Percentiles rank a stretch among this genome's conserved stretches.
phyloP scores from a whole-genome alignment of 2,329 filamentous ascomycete genomes.

The Trichoderma brevicompactum region DNA sequence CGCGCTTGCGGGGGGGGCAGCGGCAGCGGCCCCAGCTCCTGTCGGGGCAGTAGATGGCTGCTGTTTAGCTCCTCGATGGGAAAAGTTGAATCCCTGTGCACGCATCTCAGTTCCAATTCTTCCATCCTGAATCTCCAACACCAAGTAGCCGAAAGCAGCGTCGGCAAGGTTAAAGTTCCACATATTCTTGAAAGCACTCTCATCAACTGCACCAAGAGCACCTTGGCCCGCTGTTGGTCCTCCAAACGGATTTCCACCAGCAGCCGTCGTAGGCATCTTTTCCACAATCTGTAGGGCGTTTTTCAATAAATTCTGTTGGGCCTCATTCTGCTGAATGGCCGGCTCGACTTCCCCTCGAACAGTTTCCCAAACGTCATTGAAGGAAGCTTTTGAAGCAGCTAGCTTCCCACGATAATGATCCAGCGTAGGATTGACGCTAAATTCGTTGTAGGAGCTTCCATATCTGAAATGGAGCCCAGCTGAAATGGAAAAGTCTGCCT shows the following conservation, averaged over 20 bases:
- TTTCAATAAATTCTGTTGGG: slow-evolving; percentile 88
- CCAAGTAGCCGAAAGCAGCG: slow-evolving; percentile 94
- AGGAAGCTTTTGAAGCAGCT: slow-evolving; percentile 95
- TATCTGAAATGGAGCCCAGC: slow-evolving; percentile 98
- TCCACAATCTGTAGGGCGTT: slow-evolving; percentile 93
- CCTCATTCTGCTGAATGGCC: slow-evolving; percentile 89
- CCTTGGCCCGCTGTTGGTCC: slow-evolving; percentile 75
- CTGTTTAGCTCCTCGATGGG: slow-evolving; percentile 88
- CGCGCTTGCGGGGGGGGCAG: slow-evolving; percentile 1
- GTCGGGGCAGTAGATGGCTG: slow-evolving; percentile 47
- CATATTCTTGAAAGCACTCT: slow-evolving; percentile 99
- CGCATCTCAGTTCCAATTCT: slow-evolving; percentile 98
- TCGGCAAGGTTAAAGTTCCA: slow-evolving; percentile 99
- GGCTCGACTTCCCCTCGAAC: slow-evolving; percentile 95
- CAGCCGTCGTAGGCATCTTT: slow-evolving; percentile 95
- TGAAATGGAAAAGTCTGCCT: slow-evolving; percentile 97
- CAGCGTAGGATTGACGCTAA: slow-evolving; percentile 96
- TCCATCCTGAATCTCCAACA: slow-evolving; percentile 92
- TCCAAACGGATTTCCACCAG: slow-evolving; percentile 95
- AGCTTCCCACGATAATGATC: slow-evolving; percentile 99
- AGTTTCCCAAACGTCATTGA: slow-evolving; percentile 99
- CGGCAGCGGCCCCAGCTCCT: slow-evolving; percentile 13
- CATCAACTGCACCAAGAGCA: slow-evolving; percentile 86
- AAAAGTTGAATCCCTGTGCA: slow-evolving; percentile 98
- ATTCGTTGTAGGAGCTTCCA: slow-evolving; percentile 99